phyloP scores from a whole-genome alignment of 768 basidiomycete species.

The Suillus spraguei region DNA sequence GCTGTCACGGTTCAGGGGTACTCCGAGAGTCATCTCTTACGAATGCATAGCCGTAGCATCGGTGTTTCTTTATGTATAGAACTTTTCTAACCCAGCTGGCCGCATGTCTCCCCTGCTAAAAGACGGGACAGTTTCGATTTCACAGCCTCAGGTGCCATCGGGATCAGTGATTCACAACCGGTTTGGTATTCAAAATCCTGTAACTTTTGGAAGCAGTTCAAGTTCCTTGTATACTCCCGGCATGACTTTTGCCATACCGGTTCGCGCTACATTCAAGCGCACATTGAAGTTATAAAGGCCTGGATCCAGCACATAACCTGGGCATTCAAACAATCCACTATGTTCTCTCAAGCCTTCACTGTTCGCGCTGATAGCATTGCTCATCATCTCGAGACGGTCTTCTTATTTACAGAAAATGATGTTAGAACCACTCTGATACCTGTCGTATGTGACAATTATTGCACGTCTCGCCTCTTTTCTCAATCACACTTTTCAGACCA shows the following conservation, averaged over 20 bases:
- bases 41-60: background rate
- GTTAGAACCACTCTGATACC: too few relatives aligned
- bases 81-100: too few relatives aligned
- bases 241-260: background rate
- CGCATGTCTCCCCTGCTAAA: too few relatives aligned
- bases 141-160: background rate
- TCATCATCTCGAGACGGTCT: too few relatives aligned
- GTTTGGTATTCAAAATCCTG: background rate
- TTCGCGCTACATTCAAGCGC: background rate
- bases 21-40: background rate
- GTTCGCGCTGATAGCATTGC: slow-evolving; percentile 4
- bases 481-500: too few relatives aligned
- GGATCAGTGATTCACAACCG: background rate
- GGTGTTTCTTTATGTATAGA: background rate
- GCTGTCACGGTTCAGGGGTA: background rate
- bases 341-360: background rate
- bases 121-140: background rate
- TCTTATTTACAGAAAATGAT: too few relatives aligned
- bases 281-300: background rate
- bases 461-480: too few relatives aligned
- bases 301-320: too few relatives aligned
- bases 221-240: background rate
- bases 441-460: too few relatives aligned
- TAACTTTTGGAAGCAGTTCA: background rate
- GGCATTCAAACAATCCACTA: background rate